A percentile compares a stretch with the other conserved stretches of the same genome.
Conservation (phyloP, 148 eudicot species). For the Amaranthus cruentus region DNA sequence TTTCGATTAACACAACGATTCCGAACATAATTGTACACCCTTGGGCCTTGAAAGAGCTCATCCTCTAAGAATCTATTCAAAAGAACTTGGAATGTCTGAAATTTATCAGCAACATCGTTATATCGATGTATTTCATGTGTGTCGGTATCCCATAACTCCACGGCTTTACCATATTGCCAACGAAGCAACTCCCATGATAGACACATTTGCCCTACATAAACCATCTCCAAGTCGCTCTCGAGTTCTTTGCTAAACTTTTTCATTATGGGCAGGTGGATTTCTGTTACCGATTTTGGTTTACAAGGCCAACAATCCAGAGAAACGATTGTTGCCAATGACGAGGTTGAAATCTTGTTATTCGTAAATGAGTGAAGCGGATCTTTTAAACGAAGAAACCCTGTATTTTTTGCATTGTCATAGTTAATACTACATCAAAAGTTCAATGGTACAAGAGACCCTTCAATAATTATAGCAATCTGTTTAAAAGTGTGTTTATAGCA, state of each 20-base stretch:
- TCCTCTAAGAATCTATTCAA: conserved; percentile 76
- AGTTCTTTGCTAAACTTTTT: conserved; percentile 60
- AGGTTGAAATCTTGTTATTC: conserved; percentile 31
- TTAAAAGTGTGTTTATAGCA: neutral
- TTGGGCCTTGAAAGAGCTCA: conserved; percentile 76
- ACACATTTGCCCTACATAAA: conserved; percentile 92
- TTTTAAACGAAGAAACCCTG: conserved; percentile 82
- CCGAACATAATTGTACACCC: conserved; percentile 66
- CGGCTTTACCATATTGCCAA: conserved; percentile 89
- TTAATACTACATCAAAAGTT: neutral
- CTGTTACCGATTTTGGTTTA: conserved; percentile 35
- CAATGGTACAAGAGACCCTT: neutral
- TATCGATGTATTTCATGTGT: conserved; percentile 45
- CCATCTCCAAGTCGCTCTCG: conserved; percentile 67
- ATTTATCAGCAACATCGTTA: conserved; percentile 82
- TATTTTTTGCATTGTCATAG: neutral
- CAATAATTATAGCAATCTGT: conserved; percentile 4
- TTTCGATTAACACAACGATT: conserved; percentile 60
- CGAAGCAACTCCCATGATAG: conserved; percentile 91
- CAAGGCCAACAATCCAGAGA: conserved; percentile 43
- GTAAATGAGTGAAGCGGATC: conserved; percentile 64
- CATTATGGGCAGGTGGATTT: conserved; percentile 39
- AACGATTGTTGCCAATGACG: conserved; percentile 43
- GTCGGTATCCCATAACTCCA: conserved; percentile 77
- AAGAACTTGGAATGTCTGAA: conserved; percentile 94